Conservation (phyloP, 768 basidiomycete species). For the button mushroom (Agaricus bisporus) region DNA sequence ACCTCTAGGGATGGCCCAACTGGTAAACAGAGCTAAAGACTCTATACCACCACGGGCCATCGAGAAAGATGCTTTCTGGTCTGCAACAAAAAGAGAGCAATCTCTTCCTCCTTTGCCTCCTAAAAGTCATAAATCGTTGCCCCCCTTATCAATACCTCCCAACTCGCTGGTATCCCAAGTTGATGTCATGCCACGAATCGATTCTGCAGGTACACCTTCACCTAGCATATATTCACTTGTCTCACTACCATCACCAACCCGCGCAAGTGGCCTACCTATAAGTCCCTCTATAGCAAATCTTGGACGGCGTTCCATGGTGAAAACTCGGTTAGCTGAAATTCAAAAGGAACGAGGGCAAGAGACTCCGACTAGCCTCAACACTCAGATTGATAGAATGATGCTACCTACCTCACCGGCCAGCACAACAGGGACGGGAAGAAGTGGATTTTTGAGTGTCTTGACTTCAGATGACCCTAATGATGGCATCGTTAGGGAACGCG, state of each 20-base stretch:
- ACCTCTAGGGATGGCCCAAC: background rate
- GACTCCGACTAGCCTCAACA: constrained; percentile 7
- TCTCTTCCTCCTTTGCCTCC: constrained; percentile 26
- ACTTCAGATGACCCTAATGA: background rate
- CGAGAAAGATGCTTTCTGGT: background rate
- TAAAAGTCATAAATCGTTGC: constrained; percentile 10
- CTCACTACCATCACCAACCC: background rate
- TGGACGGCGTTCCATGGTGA: constrained; percentile 56
- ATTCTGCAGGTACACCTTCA: constrained; percentile 13
- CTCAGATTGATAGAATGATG: constrained; percentile 8
- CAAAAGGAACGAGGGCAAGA: constrained; percentile 26
- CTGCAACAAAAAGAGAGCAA: constrained; percentile 20
- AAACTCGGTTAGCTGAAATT: constrained; percentile 59
- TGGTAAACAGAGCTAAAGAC: no score
- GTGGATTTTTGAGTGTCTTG: constrained; percentile 2
- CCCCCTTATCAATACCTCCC: constrained; percentile 13
- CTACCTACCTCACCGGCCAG: background rate
- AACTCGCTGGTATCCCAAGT: constrained; percentile 5
- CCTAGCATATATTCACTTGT: constrained; percentile 20
- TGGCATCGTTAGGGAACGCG: background rate
- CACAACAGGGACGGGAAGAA: background rate
- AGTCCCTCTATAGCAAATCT: constrained; percentile 64
- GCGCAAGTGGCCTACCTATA: constrained; percentile 6
- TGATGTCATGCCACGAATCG: constrained; percentile 6
- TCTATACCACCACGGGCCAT: background rate